Evolutionary conservation across 805 yeast genomes (phyloP).

Genomic region (Suhomyces emberorum): DNA sequence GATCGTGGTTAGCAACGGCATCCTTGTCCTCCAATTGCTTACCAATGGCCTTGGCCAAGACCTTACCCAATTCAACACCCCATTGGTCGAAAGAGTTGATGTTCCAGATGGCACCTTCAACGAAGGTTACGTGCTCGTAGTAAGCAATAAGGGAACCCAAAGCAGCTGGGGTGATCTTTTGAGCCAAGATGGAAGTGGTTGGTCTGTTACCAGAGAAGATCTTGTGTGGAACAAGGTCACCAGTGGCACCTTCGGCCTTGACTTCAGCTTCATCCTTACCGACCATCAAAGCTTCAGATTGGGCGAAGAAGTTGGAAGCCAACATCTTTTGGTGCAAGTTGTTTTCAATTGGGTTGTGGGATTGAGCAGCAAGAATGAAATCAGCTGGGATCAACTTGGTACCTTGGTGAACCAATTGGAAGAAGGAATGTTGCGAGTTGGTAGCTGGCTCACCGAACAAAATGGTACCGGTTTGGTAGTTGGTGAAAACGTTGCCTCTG

Average conservation of each 20-base stretch:
- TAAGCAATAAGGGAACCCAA: conserved; percentile 95
- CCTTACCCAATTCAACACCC: conserved; percentile 99
- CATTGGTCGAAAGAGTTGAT: conserved; percentile 99
- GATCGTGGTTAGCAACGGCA: conserved; percentile 71
- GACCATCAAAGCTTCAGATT: conserved; percentile 95
- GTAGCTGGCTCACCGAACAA: conserved; percentile 99
- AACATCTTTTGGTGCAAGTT: conserved; percentile 96
- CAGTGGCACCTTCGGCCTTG: conserved; percentile 84
- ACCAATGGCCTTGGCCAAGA: conserved; percentile 92
- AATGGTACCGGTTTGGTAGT: conserved; percentile 94
- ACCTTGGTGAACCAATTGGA: conserved; percentile 99
- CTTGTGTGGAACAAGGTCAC: conserved; percentile 89
- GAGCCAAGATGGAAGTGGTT: conserved; percentile 93
- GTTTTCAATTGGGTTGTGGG: conserved; percentile 94
- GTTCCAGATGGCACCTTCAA: conserved; percentile 99
- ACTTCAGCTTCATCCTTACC: conserved; percentile 88
- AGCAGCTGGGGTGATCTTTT: conserved; percentile 93
- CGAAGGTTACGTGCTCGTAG: conserved; percentile 96
- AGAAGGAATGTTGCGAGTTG: conserved; percentile 98
- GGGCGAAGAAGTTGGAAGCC: conserved; percentile 99
- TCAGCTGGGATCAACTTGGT: conserved; percentile 96
- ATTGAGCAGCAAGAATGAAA: conserved; percentile 93
- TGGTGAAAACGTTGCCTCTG: conserved; percentile 84
- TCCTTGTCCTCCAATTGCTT: conserved; percentile 70
- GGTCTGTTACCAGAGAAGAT: conserved; percentile 98